Percentiles rank a stretch among this genome's conserved stretches.
These are phyloP conservation scores for Daldinia childiae DNA, from an alignment of 495 filamentous ascomycete species.

Conservation along the genomic window DNA sequence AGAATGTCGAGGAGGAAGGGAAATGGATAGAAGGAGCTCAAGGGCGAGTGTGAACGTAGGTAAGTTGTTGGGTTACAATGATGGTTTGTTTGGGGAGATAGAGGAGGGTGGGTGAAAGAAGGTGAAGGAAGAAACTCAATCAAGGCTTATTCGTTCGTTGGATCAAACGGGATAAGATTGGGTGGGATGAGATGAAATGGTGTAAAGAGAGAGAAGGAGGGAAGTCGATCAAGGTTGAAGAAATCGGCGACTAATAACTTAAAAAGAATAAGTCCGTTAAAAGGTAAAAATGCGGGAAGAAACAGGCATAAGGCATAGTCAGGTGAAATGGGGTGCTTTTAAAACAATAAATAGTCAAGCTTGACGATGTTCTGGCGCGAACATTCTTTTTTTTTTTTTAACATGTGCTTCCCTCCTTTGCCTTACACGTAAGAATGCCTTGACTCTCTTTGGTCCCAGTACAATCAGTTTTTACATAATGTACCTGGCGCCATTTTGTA, in stretches of 20 bases:
- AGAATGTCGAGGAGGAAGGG: conserved; percentile 3
- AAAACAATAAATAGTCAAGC: conserved; percentile 37
- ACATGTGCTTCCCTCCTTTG: conserved; percentile 40
- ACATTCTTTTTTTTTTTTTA: conserved; percentile 34
- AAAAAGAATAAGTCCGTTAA: conserved; percentile 29
- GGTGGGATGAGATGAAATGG: conserved; percentile 4
- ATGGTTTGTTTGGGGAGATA: conserved; percentile 9
- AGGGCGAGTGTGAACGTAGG: conserved; percentile 14
- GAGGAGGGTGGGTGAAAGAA: not conserved
- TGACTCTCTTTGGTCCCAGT: not conserved
- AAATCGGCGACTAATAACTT: conserved; percentile 31
- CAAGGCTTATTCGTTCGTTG: conserved; percentile 24
- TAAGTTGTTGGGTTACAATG: conserved; percentile 29
- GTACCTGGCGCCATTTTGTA: conserved; percentile 13
- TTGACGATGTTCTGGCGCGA: conserved; percentile 15
- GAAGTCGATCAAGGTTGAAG: conserved; percentile 34
- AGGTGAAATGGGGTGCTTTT: conserved; percentile 17
- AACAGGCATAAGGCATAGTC: conserved; percentile 12
- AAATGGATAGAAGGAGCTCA: conserved; percentile 12
- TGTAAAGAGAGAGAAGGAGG: conserved; percentile 3
- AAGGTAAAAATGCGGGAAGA: conserved; percentile 34
- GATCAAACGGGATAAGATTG: not conserved
- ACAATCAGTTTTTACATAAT: not conserved
- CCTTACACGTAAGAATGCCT: conserved; percentile 4
- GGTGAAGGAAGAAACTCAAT: conserved; percentile 16